Percentiles rank a stretch among this genome's conserved stretches.
Evolutionary conservation across 2,329 filamentous ascomycete genomes (phyloP).

Genomic region (Trichoderma asperellum): DNA sequence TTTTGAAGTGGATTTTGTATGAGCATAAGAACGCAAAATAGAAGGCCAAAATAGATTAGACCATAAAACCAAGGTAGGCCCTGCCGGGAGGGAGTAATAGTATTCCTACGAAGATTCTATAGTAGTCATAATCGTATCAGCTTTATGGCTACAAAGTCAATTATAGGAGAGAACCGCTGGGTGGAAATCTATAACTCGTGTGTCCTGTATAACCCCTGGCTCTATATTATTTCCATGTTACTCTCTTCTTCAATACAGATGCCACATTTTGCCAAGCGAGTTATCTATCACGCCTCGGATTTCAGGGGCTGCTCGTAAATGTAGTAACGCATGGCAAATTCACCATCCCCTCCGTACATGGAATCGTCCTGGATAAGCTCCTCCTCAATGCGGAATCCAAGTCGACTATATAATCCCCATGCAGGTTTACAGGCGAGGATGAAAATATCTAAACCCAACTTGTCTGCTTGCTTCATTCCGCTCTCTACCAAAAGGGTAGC

Average conservation of each 20-base stretch:
- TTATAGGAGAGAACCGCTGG: not conserved
- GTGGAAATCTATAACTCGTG: not conserved
- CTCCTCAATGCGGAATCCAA: constrained; percentile 35
- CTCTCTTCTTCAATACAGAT: not conserved
- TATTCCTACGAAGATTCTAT: not conserved
- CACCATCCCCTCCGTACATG: constrained; percentile 15
- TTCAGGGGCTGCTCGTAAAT: not conserved
- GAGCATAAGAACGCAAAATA: not conserved
- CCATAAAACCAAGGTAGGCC: not conserved
- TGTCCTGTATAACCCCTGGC: not conserved
- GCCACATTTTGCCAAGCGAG: not conserved
- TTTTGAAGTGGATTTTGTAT: not conserved
- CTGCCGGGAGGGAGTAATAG: not conserved
- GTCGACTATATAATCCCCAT: constrained; percentile 33
- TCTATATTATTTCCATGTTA: not conserved
- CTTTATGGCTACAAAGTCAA: not conserved
- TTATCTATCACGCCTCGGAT: not conserved
- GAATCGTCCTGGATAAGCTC: constrained; percentile 37
- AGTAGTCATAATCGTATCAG: not conserved
- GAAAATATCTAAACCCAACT: constrained; percentile 36
- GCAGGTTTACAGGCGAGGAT: constrained; percentile 34
- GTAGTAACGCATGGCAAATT: constrained; percentile 9
- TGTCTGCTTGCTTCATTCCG: constrained; percentile 35
- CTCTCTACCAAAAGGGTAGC: constrained; percentile 35
- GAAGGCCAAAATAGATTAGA: not conserved